Base-by-base conservation (phyloP, 2,329 filamentous ascomycete species). In the Colletotrichum sp. region DNA sequence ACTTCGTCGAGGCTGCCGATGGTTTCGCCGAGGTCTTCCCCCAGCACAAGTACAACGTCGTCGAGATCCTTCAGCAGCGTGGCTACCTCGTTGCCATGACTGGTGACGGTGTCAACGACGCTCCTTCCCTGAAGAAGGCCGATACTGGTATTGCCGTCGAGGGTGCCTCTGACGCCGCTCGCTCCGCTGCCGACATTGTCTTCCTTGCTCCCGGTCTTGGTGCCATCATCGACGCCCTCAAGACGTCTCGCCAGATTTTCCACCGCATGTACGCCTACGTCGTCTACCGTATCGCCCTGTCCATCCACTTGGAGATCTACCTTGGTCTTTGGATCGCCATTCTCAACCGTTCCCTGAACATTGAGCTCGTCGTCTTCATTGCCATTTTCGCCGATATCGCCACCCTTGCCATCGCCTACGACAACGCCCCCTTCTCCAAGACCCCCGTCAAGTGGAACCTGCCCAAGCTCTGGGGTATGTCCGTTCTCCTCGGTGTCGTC, bases 231-330 rank as follows among this genome's bases (percentile, higher is more conserved):
- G 95, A 98, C 84, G 95, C 95, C 77, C 91, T 98, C 80, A 98
- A 98, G 89, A 98, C 95, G 79, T 96, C 95, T 36, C 95, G 96
- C 82, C 95, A 98, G 86, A 98, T 98, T 85, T 98, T 98, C 90
- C 95, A 98, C 88, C 95, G 96, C 82, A 98, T 98, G 95, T 97
- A 98, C 88, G 94, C 95, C 76, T 98, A 98, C 89, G 95, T 98
- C 79, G 94, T 98, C 82, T 98, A 98, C 89, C 95, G 96, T 91
- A 98, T 98, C 82, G 95, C 96, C 65, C 88, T 98, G 82, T 98
- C 95, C 18, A 92, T 98, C 79, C 96, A 98, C 85, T 90, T 98
- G 83, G 95, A 97, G 88, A 95, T 98, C 84, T 98, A 96, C 90
- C 91, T 98, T 67, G 95, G 95, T 84, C 92, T 98, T 75, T 98